These are phyloP conservation scores for Liquidambar formosana DNA, from an alignment of 164 flowering plant species.

Conservation along the genomic window DNA sequence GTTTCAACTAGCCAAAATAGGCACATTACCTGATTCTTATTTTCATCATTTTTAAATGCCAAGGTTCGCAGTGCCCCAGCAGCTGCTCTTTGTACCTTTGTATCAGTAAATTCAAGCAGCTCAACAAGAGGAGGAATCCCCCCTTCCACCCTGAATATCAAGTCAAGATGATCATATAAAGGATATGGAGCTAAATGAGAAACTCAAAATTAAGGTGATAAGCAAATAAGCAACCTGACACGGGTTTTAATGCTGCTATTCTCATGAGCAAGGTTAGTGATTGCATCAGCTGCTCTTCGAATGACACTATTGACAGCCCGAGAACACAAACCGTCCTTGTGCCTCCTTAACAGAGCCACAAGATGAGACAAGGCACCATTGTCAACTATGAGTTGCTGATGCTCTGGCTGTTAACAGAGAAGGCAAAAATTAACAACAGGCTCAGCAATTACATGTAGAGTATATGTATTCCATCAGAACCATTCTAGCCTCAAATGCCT, in stretches of 20 bases:
- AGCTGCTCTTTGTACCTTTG: slow-evolving; percentile 88
- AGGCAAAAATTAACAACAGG: neutral
- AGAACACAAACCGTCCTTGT: slow-evolving; percentile 47
- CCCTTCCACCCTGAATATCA: slow-evolving; percentile 60
- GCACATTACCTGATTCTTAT: slow-evolving; percentile 67
- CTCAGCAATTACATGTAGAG: slow-evolving; percentile 1
- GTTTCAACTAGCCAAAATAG: too few relatives aligned
- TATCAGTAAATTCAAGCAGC: slow-evolving; percentile 64
- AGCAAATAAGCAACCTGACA: slow-evolving; percentile 60
- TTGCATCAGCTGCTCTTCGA: slow-evolving; percentile 91
- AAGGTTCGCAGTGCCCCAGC: slow-evolving; percentile 88
- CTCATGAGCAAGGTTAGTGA: slow-evolving; percentile 87
- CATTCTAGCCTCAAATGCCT: neutral
- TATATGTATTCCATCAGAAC: neutral
- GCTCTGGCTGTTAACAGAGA: slow-evolving; percentile 79
- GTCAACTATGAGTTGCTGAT: slow-evolving; percentile 92
- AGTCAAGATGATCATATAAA: slow-evolving; percentile 5
- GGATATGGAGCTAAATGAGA: neutral
- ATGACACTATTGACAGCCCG: slow-evolving; percentile 86
- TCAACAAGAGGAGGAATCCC: slow-evolving; percentile 92
- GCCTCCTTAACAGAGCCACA: slow-evolving; percentile 72
- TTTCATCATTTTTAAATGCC: slow-evolving; percentile 89
- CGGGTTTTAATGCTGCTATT: slow-evolving; percentile 65
- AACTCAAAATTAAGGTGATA: neutral
- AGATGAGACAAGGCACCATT: slow-evolving; percentile 91